Percentiles rank a stretch among this genome's conserved stretches.
These are phyloP conservation scores for Hibiscus trionum DNA, from an alignment of 345 rosid genomes.

Conservation along the genomic window DNA sequence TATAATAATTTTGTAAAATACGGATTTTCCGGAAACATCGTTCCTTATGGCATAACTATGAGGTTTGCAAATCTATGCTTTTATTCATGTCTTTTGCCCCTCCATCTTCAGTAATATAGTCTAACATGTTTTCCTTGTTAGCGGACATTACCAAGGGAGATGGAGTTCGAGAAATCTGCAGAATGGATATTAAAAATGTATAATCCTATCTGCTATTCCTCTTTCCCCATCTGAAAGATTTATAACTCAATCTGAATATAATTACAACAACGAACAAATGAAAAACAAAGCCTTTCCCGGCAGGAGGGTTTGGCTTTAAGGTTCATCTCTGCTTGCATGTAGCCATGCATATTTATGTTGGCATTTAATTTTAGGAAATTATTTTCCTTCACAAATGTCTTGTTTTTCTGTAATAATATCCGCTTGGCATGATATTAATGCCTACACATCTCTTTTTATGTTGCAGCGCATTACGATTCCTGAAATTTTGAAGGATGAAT, in stretches of 20 bases:
- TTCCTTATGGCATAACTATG: neutral
- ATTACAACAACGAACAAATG: neutral
- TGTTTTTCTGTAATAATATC: neutral
- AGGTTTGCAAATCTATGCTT: neutral
- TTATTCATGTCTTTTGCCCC: neutral
- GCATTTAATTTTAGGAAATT: neutral
- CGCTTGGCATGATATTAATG: neutral
- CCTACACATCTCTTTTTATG: conserved; percentile 5
- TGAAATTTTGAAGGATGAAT: conserved; percentile 74
- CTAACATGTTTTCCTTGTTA: conserved; percentile 25
- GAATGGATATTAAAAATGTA: conserved; percentile 30
- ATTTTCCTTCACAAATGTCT: neutral
- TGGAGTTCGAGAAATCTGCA: conserved; percentile 22
- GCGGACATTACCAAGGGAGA: conserved; percentile 32
- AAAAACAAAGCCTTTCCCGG: neutral
- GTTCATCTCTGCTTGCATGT: neutral
- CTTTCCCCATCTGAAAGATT: neutral
- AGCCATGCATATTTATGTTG: neutral
- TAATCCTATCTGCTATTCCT: conserved; percentile 25
- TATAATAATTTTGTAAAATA: neutral
- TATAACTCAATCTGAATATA: neutral
- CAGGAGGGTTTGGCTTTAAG: neutral
- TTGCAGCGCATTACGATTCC: conserved; percentile 78
- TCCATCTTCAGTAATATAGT: conserved; percentile 6
- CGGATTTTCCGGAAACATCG: neutral